Evolutionary conservation across 345 rosid species (phyloP).

Genomic region (Laguncularia racemosa): DNA sequence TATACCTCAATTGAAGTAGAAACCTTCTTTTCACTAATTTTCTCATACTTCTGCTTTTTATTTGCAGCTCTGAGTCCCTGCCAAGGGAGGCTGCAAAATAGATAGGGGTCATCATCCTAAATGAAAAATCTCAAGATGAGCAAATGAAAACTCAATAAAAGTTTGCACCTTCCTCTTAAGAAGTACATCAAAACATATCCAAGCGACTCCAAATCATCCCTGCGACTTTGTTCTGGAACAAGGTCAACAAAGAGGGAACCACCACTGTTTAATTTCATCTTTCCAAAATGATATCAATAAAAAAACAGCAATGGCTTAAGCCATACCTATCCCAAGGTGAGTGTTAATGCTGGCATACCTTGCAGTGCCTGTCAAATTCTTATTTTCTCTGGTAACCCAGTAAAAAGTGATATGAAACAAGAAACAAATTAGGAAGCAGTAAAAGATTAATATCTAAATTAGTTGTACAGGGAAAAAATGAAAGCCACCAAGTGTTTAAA

Average conservation of each 20-base stretch:
- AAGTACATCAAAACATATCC: constrained; percentile 93
- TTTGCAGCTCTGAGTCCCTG: constrained; percentile 91
- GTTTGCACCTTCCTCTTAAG: constrained; percentile 68
- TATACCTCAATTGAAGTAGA: constrained; percentile 82
- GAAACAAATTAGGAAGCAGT: neutral
- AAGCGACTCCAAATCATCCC: constrained; percentile 95
- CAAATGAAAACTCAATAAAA: constrained; percentile 2
- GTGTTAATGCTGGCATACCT: constrained; percentile 97
- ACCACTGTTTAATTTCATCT: neutral
- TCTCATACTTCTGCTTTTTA: constrained; percentile 90
- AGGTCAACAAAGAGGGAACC: constrained; percentile 1
- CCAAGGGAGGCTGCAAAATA: constrained; percentile 76
- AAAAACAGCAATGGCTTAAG: constrained; percentile 6
- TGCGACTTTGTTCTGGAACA: constrained; percentile 81
- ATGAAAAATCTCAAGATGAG: constrained; percentile 1
- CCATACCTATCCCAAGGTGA: constrained; percentile 86
- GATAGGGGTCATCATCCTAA: neutral
- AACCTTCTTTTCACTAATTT: constrained; percentile 84
- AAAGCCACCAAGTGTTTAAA: too few relatives aligned
- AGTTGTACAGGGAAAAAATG: neutral
- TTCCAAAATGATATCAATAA: neutral
- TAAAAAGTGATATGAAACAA: neutral
- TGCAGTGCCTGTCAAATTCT: constrained; percentile 89
- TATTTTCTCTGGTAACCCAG: constrained; percentile 61
- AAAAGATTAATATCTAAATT: neutral